Evolutionary conservation across 78 protist genomes (phyloP).

Genomic region (Protostelium mycophagum): DNA sequence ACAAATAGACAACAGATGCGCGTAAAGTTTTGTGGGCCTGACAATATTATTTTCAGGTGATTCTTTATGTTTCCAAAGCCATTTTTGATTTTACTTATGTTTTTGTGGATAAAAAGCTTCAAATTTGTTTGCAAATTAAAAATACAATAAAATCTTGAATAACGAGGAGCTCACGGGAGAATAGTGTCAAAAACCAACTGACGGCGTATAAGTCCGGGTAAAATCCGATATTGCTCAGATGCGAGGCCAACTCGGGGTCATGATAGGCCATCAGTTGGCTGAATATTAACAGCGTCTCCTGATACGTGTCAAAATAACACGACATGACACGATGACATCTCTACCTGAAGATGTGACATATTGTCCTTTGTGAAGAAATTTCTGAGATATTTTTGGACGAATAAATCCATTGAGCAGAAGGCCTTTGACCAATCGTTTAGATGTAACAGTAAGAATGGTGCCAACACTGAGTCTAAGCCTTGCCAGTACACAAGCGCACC

Average conservation of each 20-base stretch:
- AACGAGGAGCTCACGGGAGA: constrained; percentile 27
- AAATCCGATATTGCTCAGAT: constrained; percentile 43
- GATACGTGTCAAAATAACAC: constrained; percentile 16
- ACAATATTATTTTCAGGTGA: too few relatives aligned
- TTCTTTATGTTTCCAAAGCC: too few relatives aligned
- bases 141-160: too few relatives aligned
- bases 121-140: too few relatives aligned
- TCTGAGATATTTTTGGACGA: constrained; percentile 49
- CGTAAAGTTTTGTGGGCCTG: too few relatives aligned
- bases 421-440: constrained; percentile 57
- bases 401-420: constrained; percentile 50
- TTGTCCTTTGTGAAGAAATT: constrained; percentile 53
- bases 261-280: constrained; percentile 56
- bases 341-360: constrained; percentile 18
- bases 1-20: too few relatives aligned
- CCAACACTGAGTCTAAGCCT: constrained; percentile 60
- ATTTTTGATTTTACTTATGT: too few relatives aligned
- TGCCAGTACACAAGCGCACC: constrained; percentile 13
- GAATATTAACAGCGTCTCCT: constrained; percentile 27
- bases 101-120: too few relatives aligned
- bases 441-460: constrained; percentile 58
- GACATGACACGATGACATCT: neutral
- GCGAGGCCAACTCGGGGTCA: constrained; percentile 65
- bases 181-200: constrained; percentile 78
- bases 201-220: constrained; percentile 74